Percentiles rank a stretch among this genome's conserved stretches.
Evolutionary conservation across 768 basidiomycete species (phyloP).

Genomic region (Phlegmacium glaucopus): DNA sequence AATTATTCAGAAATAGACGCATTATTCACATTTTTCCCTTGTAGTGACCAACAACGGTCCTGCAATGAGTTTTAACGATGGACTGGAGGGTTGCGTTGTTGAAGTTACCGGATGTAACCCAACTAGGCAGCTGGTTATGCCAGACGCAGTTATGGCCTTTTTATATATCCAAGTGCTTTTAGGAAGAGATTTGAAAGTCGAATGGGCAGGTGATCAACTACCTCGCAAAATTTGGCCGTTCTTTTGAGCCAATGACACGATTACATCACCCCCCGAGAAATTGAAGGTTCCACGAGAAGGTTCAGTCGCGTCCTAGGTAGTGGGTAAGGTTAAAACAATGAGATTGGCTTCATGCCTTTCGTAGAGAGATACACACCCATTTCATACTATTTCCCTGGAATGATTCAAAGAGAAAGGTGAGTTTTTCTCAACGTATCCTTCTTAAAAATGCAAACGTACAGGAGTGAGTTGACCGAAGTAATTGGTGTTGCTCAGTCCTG

Average conservation of each 20-base stretch:
- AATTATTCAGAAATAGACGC: background rate
- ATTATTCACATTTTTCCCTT: constrained; percentile 43
- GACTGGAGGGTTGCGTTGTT: constrained; percentile 35
- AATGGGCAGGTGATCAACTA: background rate
- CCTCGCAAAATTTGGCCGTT: constrained; percentile 48
- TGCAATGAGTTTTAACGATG: constrained; percentile 47
- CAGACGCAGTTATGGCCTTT: constrained; percentile 48
- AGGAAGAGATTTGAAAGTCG: background rate
- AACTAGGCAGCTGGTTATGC: constrained; percentile 51
- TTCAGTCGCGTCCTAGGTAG: constrained; percentile 49
- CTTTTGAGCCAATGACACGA: constrained; percentile 41
- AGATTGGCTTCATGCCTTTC: background rate
- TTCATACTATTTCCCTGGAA: constrained; percentile 48
- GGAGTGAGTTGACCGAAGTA: constrained; percentile 47
- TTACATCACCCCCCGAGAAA: constrained; percentile 42
- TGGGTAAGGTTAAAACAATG: background rate
- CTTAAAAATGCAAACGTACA: constrained; percentile 16
- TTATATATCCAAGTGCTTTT: background rate
- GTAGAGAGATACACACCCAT: constrained; percentile 35
- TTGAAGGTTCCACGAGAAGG: constrained; percentile 46
- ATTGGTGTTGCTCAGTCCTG: constrained; percentile 32
- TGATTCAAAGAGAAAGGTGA: background rate
- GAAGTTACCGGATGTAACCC: constrained; percentile 44
- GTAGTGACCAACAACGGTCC: constrained; percentile 48
- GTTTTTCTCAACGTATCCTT: background rate